phyloP scores from a whole-genome alignment of 179 eudicot genomes.

The Camellia oleifera region DNA sequence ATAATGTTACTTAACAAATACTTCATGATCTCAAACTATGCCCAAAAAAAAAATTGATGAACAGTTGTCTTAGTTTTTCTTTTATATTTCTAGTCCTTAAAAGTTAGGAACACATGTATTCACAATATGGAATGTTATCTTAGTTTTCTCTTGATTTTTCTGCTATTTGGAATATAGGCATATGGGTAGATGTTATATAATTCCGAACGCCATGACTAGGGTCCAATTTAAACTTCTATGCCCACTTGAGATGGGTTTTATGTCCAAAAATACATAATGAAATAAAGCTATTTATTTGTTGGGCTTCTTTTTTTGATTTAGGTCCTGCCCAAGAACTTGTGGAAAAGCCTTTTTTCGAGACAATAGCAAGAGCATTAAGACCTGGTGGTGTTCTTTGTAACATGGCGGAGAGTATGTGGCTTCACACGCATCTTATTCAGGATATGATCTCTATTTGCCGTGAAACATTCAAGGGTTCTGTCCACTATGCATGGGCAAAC shows the following conservation, averaged over 20 bases:
- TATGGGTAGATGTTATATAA: background rate
- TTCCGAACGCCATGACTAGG: background rate
- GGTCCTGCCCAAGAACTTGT: conserved; percentile 96
- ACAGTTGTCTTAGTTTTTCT: background rate
- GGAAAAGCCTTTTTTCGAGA: conserved; percentile 86
- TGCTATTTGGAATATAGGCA: background rate
- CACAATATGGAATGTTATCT: background rate
- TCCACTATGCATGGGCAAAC: conserved; percentile 94
- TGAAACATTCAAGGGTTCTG: conserved; percentile 81
- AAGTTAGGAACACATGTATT: background rate
- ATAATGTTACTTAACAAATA: background rate
- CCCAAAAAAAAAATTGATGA: background rate
- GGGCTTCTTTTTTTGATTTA: conserved; percentile 20
- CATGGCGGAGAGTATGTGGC: conserved; percentile 99
- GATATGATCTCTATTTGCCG: conserved; percentile 80
- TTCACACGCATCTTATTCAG: conserved; percentile 92
- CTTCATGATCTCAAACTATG: background rate
- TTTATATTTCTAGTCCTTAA: background rate
- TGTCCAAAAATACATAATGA: background rate
- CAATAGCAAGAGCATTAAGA: conserved; percentile 75
- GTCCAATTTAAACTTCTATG: background rate
- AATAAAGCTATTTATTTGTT: background rate
- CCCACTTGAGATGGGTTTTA: background rate
- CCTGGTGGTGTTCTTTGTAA: conserved; percentile 97
- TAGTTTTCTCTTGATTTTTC: background rate